Conservation (phyloP, 1,139 yeast genomes). For the Scheffersomyces segobiensis region DNA sequence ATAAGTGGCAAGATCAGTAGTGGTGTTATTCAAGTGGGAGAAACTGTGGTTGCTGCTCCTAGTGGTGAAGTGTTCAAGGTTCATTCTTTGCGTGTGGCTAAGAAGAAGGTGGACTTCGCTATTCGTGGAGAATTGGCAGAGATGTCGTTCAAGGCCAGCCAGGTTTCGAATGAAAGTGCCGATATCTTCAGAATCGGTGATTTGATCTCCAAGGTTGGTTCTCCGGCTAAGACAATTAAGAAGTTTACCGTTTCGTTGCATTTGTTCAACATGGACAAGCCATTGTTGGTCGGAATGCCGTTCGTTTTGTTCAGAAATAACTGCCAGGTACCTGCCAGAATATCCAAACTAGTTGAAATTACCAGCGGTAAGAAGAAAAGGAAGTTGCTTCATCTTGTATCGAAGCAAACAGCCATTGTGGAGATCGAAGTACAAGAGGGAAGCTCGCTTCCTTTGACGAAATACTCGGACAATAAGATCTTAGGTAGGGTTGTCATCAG, state of each 20-base stretch:
- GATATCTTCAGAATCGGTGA: constrained; percentile 65
- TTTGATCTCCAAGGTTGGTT: constrained; percentile 54
- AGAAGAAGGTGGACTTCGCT: constrained; percentile 42
- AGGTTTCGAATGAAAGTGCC: constrained; percentile 48
- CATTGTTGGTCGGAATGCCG: constrained; percentile 81
- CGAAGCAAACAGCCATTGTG: constrained; percentile 72
- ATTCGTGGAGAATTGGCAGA: constrained; percentile 72
- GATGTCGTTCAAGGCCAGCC: constrained; percentile 51
- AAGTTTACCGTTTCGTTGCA: constrained; percentile 58
- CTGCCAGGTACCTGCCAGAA: constrained; percentile 71
- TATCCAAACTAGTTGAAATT: constrained; percentile 56
- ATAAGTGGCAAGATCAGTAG: constrained; percentile 73
- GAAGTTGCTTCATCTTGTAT: constrained; percentile 68
- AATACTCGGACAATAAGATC: constrained; percentile 57
- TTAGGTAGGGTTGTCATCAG: constrained; percentile 84
- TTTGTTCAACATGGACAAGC: constrained; percentile 70
- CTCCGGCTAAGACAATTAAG: constrained; percentile 47
- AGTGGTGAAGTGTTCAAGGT: constrained; percentile 35
- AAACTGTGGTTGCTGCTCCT: constrained; percentile 65
- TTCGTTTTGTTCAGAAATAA: constrained; percentile 82
- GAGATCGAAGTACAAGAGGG: constrained; percentile 61
- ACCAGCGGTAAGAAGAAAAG: constrained; percentile 42
- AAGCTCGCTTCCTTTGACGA: constrained; percentile 61
- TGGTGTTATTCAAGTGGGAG: constrained; percentile 79
- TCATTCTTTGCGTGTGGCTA: constrained; percentile 28